Conservation (phyloP, 148 eudicot genomes). For the Rhododendron williamsianum region DNA sequence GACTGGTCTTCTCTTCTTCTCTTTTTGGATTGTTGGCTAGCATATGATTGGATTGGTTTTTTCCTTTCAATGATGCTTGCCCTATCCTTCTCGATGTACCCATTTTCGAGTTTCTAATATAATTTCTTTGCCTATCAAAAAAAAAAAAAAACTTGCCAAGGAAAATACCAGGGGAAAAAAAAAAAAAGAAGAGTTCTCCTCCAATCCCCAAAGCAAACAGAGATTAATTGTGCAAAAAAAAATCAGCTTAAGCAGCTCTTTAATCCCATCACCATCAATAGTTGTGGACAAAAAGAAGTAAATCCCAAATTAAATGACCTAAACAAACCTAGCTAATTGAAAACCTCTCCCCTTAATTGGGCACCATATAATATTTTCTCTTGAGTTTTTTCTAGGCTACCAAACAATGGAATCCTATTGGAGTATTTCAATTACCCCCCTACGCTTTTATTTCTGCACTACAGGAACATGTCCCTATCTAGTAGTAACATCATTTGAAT, state of each 20-base stretch:
- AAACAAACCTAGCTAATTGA: neutral
- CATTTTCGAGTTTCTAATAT: no score
- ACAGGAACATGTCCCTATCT: neutral
- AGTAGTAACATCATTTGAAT: neutral
- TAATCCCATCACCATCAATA: neutral
- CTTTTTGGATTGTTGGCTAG: no score
- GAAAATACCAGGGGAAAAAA: neutral
- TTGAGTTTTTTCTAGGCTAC: neutral
- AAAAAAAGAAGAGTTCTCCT: neutral
- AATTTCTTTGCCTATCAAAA: no score
- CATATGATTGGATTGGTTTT: no score
- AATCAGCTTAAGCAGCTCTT: neutral
- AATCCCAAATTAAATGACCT: neutral
- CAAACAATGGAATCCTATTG: neutral
- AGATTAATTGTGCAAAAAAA: neutral
- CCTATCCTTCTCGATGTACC: no score
- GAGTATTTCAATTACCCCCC: neutral
- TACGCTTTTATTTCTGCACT: neutral
- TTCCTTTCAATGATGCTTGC: no score
- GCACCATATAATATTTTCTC: neutral
- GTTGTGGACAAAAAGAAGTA: neutral
- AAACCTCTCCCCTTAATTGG: neutral
- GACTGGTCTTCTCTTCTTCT: no score
- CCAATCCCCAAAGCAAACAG: neutral
- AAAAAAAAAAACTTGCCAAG: neutral